A percentile compares a stretch with the other conserved stretches of the same genome.
phyloP scores from a whole-genome alignment of 140 eudicot species.

The Bidens hawaiensis region DNA sequence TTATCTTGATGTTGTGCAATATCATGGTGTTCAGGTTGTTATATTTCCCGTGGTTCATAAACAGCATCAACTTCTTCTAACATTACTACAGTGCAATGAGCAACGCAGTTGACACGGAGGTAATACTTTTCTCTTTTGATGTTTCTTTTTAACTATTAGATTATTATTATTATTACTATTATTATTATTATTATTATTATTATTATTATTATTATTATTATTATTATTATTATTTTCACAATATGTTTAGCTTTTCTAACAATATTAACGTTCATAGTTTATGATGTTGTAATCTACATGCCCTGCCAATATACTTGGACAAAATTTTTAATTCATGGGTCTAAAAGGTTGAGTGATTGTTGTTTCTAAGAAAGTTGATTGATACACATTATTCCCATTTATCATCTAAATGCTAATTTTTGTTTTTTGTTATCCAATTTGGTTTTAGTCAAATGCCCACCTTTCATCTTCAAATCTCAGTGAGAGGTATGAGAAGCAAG shows the following conservation, averaged over 20 bases:
- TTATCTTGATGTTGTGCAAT: conserved; percentile 18
- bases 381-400: no score
- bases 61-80: conserved; percentile 93
- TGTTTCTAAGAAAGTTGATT: no score
- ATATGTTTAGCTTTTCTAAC: not conserved
- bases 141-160: not conserved
- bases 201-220: no score
- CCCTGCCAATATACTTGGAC: conserved; percentile 92
- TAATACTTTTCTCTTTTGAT: conserved; percentile 13
- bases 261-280: not conserved
- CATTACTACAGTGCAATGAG: conserved; percentile 88
- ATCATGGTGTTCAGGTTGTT: conserved; percentile 45
- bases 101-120: conserved; percentile 98
- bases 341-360: no score
- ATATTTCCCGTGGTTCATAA: conserved; percentile 92
- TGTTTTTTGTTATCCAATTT: no score
- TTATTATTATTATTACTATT: no score
- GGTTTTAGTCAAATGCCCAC: no score
- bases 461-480: no score
- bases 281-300: conserved; percentile 49
- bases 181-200: no score
- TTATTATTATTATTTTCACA: not conserved
- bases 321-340: conserved; percentile 80
- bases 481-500: no score
- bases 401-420: no score